Evolutionary conservation across 2,329 filamentous ascomycete genomes (phyloP), one percentile per base, ranked within the genome.

Genomic region (Nemania sp.): DNA sequence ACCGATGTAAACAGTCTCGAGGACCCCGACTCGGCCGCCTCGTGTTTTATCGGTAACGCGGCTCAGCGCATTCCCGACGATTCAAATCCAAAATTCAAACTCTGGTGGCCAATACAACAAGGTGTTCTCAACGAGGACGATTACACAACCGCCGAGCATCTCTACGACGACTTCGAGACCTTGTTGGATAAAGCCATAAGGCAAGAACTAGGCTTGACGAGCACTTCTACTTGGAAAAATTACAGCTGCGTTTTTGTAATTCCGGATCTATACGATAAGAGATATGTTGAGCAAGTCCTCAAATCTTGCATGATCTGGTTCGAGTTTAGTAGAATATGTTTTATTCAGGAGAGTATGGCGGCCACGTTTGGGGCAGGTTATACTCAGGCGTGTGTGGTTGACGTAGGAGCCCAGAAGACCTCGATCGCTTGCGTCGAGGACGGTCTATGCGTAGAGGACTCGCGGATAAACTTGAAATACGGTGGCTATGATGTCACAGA

Each of bases 181-280:
- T 91, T 98, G 35, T 81, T 98, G 13, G 93, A 97, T 76, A 91
- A 94, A 71, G 93, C 94, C 1, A 91, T 99, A 75, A 91, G 91
- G 71, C 89, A 88, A n/a, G 93, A 98, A 76, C 85, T 98, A 8
- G 93, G 92, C 0, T 80, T 98, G 49, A 90, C 86, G 29, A 90
- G 89, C 70, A 92, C 92, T 75, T 92, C 91, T 74, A 90, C 95
- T 59, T 97, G 94, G 90, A 87, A 88, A 62, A 92, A 97, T 78
- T 98, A 98, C 80, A 96, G 93, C 75, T 98, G 94, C 74, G 94
- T 98, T n/a, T 93, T 98, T 76, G 90, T 99, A 70, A 97, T 99
- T 54, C 96, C 96, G 0, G 96, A 99, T 78, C 85, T 99, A 10
- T 99, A 98, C 81, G 96, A 99, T 82, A 97, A 97, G 79, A 89